Evolutionary conservation across 805 yeast genomes (phyloP), one percentile per base, ranked within the genome.

Genomic region (Ogataea minuta): DNA sequence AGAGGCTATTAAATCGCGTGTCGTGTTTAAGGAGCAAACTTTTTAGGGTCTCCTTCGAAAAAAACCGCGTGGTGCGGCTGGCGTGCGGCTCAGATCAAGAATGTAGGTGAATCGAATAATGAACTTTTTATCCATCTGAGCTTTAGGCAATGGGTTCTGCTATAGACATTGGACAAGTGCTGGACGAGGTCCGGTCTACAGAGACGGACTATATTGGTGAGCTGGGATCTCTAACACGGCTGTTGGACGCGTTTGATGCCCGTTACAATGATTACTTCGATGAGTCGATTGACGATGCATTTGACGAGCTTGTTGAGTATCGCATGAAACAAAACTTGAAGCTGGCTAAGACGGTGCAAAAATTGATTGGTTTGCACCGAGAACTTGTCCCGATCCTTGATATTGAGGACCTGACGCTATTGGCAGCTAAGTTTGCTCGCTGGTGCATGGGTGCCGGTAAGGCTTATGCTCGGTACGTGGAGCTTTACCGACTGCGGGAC

Each of bases 181-280:
- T 37, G 21, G 24, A 27, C 24, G 54, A 50, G 23, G 43, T 50
- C 14, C 36, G 33, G 8, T 23, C 13, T 11, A 37, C 50, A 8
- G 65, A 60, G 31, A 10, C 10, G 1, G 44, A 32, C 3, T 60
- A 59, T 28, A 8, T 19, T 3, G 33, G 36, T 4, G 59, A 59
- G 21, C 33, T 61, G 12, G 42, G 45, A 23, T 41, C 51, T 2
- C 35, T 61, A 10, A 34, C 51, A 23, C 25, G 51, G 3, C 27
- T 59, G 4, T 31, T 53, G 10, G 46, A 53, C 38, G 34, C 46
- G 29, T 59, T 59, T 35, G 60, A 60, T 34, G 48, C 54, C 6
- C 49, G 53, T 19, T 57, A 45, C 44, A 50, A 59, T 41, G 53
- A 49, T 36, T 60, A 59, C 38, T 57, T 47, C 36, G 63, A 59